phyloP scores from a whole-genome alignment of 2,329 filamentous ascomycete genomes.

The Microdochium paspali region DNA sequence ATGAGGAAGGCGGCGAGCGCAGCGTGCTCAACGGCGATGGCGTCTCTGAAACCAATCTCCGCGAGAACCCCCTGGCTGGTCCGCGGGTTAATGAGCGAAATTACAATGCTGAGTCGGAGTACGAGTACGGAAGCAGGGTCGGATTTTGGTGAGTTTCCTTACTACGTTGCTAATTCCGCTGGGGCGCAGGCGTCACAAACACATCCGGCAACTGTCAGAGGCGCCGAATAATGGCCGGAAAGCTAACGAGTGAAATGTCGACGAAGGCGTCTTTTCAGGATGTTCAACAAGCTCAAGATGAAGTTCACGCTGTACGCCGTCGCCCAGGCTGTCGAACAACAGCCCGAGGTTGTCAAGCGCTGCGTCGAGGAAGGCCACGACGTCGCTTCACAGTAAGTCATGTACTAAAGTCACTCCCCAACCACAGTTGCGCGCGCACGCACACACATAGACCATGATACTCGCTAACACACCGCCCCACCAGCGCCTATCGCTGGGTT shows the following conservation, averaged over 20 bases:
- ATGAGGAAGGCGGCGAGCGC: conserved; percentile 30
- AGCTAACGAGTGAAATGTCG: no score
- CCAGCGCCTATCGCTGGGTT: conserved; percentile 36
- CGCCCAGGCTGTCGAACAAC: conserved; percentile 34
- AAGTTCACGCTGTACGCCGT: conserved; percentile 42
- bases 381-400: conserved; percentile 31
- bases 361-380: conserved; percentile 40
- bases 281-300: conserved; percentile 37
- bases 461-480: no score
- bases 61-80: conserved; percentile 25
- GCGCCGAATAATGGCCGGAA: no score
- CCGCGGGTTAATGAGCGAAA: conserved; percentile 29
- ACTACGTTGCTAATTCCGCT: no score
- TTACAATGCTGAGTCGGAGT: conserved; percentile 38
- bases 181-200: no score
- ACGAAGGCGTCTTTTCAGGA: conserved; percentile 26
- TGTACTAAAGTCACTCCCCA: no score
- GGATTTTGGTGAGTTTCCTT: conserved; percentile 29
- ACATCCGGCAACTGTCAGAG: no score
- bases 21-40: conserved; percentile 26
- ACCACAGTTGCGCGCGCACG: no score
- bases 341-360: conserved; percentile 34
- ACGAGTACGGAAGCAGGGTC: conserved; percentile 38
- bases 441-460: no score
- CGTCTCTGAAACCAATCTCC: conserved; percentile 24